Base-by-base conservation (phyloP, 352 stramenopile genomes). In the Phytophthora aleatoria region DNA sequence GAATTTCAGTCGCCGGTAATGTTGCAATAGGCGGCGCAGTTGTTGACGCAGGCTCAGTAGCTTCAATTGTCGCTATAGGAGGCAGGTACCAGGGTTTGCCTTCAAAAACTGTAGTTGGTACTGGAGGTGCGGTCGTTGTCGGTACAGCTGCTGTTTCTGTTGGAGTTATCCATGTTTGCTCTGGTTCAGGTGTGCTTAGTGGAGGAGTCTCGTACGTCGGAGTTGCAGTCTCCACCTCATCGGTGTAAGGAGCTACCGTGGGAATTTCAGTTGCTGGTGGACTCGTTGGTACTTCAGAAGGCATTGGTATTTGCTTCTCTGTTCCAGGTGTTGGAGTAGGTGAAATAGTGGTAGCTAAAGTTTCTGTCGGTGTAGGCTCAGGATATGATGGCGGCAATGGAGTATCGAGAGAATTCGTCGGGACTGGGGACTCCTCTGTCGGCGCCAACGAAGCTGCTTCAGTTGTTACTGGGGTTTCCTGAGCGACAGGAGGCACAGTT, bases 201-300 rank as follows among this genome's bases (percentile, higher is more conserved):
- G 27, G 5, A 28, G 33, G n/a, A 13, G 61, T 63, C 20, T 58
- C 45, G 13, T 63, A 47, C 12, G 30, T 56, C 2, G 47, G 48
- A 24, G 49, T 24, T 50, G 27, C 7, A n/a, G 53, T 59, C 53
- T 45, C 15, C 11, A 54, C 55, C 5, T 63, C 52, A 11, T 24
- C 15, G 24, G 47, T 64, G 5, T 6, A 36, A 44, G 45, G 36
- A 5, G 38, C 6, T 5, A 8, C 10, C 1, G 33, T 52, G 3
- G 39, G 38, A 30, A 33, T 58, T 9, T 58, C 36, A 8, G 45
- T 38, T 3, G 9, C 10, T 20, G 41, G 39, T 52, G 26, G 15
- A 48, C 16, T 48, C 13, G 30, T 38, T 31, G 30, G 20, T 10
- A 15, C 11, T 28, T 33, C 5, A n/a, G 5, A 42, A 44, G 35